Percentiles rank a stretch among this genome's conserved stretches.
Evolutionary conservation across 1,284 basidiomycete species (phyloP).

Genomic region (Sporisorium sorghi): DNA sequence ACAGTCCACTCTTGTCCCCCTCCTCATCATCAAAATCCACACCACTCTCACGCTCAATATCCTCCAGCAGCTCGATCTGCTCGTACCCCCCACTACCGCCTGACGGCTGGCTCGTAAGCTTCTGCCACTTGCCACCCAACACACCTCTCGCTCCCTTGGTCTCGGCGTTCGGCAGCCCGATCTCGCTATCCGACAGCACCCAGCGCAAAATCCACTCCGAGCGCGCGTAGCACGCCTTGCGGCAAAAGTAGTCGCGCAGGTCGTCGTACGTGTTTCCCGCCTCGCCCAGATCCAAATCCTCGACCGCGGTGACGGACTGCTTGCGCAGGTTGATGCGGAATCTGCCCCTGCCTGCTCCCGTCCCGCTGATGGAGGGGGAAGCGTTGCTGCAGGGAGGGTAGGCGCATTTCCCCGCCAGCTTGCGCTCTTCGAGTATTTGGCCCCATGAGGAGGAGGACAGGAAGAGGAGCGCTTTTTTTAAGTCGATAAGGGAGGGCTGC

Average conservation of each 20-base stretch:
- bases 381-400: slow-evolving; percentile 28
- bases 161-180: slow-evolving; percentile 74
- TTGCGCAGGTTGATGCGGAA: slow-evolving; percentile 27
- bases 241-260: slow-evolving; percentile 29
- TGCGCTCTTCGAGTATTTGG: slow-evolving; percentile 40
- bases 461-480: slow-evolving; percentile 28
- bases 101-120: slow-evolving; percentile 77
- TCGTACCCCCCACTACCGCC: slow-evolving; percentile 74
- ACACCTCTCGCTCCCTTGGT: slow-evolving; percentile 75
- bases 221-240: slow-evolving; percentile 32
- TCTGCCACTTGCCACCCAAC: slow-evolving; percentile 84
- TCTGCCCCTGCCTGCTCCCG: neutral
- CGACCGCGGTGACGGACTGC: slow-evolving; percentile 21
- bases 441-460: slow-evolving; percentile 33
- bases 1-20: neutral
- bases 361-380: slow-evolving; percentile 11
- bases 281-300: slow-evolving; percentile 23
- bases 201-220: slow-evolving; percentile 46
- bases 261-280: slow-evolving; percentile 41
- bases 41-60: slow-evolving; percentile 30
- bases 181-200: slow-evolving; percentile 35
- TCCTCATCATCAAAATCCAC: slow-evolving; percentile 3
- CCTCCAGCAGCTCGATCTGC: slow-evolving; percentile 45
- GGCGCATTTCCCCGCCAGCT: slow-evolving; percentile 27
- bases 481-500: slow-evolving; percentile 1